Evolutionary conservation across 2,329 filamentous ascomycete species (phyloP).

Genomic region (Claviceps purpurea): DNA sequence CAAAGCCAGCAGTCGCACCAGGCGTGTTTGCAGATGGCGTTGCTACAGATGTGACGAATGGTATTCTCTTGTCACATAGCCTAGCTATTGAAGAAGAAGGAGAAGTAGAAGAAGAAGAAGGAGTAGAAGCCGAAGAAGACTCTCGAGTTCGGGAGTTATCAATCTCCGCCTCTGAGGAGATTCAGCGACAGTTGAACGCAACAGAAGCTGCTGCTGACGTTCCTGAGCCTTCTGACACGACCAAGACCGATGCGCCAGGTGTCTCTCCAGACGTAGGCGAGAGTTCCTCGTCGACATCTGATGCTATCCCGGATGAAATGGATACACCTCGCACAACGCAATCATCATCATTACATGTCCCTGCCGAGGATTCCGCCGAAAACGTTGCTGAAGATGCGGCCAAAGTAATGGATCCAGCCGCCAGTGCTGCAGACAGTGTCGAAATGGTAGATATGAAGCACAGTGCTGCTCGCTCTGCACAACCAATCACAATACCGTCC

Average conservation of each 20-base stretch:
- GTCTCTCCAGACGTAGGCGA: not conserved
- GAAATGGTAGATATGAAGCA: not conserved
- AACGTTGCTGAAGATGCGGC: not conserved
- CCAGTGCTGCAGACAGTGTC: not conserved
- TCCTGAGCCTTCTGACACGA: not conserved
- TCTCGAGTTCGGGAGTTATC: not conserved
- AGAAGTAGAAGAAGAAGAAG: too few relatives aligned
- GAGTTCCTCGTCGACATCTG: not conserved
- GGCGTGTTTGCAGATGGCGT: not conserved
- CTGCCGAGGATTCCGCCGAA: not conserved
- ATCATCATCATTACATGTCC: not conserved
- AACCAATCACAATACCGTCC: not conserved
- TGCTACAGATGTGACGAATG: not conserved
- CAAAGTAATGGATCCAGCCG: not conserved
- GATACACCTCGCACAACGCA: not conserved
- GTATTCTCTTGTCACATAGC: not conserved
- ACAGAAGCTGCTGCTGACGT: not conserved
- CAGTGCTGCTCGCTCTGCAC: not conserved
- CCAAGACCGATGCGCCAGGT: not conserved
- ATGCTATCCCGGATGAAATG: not conserved
- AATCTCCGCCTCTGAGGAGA: not conserved
- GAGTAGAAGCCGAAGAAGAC: not conserved
- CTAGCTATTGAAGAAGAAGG: not conserved
- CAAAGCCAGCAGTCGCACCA: not conserved
- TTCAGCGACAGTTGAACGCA: not conserved